Evolutionary conservation across 2,329 filamentous ascomycete genomes (phyloP).

Genomic region (Epichloe typhina): DNA sequence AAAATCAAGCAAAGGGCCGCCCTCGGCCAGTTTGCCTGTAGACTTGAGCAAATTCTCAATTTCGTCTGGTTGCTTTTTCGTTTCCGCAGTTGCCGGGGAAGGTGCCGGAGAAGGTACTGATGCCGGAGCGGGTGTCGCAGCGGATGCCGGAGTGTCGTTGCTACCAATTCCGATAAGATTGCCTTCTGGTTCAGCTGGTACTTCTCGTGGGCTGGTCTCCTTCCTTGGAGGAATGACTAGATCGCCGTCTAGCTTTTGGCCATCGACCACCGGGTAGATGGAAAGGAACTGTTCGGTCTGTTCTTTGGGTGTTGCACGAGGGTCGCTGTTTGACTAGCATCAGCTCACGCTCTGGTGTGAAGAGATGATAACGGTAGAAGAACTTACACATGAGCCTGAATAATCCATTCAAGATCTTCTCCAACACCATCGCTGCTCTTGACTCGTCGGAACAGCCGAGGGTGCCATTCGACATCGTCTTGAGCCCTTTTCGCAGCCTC

Average conservation of each 20-base stretch:
- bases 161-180: constrained; percentile 47
- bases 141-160: constrained; percentile 2
- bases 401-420: constrained; percentile 89
- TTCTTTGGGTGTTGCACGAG: constrained; percentile 44
- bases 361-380: not conserved
- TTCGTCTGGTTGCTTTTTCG: constrained; percentile 17
- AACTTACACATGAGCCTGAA: constrained; percentile 71
- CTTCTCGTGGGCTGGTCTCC: not conserved
- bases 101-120: not conserved
- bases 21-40: constrained; percentile 34
- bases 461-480: constrained; percentile 75
- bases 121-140: not conserved
- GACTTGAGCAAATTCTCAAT: constrained; percentile 31
- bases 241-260: constrained; percentile 47
- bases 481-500: constrained; percentile 71
- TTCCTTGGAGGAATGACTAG: constrained; percentile 40
- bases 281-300: constrained; percentile 72
- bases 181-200: constrained; percentile 11
- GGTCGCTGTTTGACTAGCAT: constrained; percentile 15
- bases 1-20: constrained; percentile 41
- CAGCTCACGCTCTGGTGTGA: constrained; percentile 5
- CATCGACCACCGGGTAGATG: constrained; percentile 73
- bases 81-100: not conserved
- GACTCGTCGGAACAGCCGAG: constrained; percentile 69
- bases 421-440: constrained; percentile 68